Conservation (phyloP, 108 stramenopile species). For the Epipyxis sp. region DNA sequence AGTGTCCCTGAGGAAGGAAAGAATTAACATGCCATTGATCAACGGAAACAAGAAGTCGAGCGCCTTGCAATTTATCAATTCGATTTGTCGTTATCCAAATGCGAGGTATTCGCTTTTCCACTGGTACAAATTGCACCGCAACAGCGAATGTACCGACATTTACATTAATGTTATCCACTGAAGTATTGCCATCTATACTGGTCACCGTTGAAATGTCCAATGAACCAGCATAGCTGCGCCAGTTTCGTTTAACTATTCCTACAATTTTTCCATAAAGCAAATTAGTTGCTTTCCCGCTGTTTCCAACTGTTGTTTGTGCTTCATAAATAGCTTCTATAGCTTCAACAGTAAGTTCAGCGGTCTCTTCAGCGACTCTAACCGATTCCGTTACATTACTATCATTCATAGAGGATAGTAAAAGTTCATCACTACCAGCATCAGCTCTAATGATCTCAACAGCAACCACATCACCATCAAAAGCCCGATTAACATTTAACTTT, state of each 20-base stretch:
- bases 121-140: slow-evolving; percentile 75
- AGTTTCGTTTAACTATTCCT: slow-evolving; percentile 77
- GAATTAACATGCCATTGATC: slow-evolving; percentile 86
- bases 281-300: background rate
- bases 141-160: background rate
- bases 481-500: slow-evolving; percentile 73
- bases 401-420: background rate
- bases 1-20: slow-evolving; percentile 84
- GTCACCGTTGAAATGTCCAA: slow-evolving; percentile 36
- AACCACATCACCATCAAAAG: slow-evolving; percentile 92
- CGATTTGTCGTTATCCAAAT: slow-evolving; percentile 74
- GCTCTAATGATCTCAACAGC: slow-evolving; percentile 52
- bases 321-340: background rate
- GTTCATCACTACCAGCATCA: slow-evolving; percentile 14
- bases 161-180: slow-evolving; percentile 1
- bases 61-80: slow-evolving; percentile 64
- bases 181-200: background rate
- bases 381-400: slow-evolving; percentile 28
- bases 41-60: slow-evolving; percentile 74
- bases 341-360: slow-evolving; percentile 21
- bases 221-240: slow-evolving; percentile 69
- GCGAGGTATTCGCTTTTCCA: slow-evolving; percentile 76
- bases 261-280: slow-evolving; percentile 69
- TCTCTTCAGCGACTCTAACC: slow-evolving; percentile 28
- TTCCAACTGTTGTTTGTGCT: background rate